Conservation (phyloP, 2,329 filamentous ascomycete species). For the Botryosphaeria agaves region DNA sequence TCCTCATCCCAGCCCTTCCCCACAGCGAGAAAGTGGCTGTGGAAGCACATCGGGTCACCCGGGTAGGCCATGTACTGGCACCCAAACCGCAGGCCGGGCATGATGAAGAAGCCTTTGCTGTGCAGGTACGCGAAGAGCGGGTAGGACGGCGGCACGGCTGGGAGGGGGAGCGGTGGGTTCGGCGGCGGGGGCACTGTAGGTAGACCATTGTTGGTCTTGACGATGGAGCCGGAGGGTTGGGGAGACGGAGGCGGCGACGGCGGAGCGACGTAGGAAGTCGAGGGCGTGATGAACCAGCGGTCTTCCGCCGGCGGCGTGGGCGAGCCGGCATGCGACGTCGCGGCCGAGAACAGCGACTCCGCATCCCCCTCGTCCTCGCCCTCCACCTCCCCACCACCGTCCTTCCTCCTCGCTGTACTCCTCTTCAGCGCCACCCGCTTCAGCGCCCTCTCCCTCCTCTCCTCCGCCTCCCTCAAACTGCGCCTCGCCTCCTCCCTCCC, state of each 20-base stretch:
- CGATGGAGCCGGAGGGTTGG: slow-evolving; percentile 3
- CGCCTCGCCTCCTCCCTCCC: slow-evolving; percentile 31
- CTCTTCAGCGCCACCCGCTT: slow-evolving; percentile 12
- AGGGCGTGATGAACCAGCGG: slow-evolving; percentile 27
- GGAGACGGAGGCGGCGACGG: slow-evolving; percentile 17
- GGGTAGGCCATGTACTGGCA: slow-evolving; percentile 92
- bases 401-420: slow-evolving; percentile 3
- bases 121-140: slow-evolving; percentile 71
- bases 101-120: slow-evolving; percentile 64
- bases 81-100: slow-evolving; percentile 84
- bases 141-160: slow-evolving; percentile 36
- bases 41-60: slow-evolving; percentile 83
- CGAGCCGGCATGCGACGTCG: no score
- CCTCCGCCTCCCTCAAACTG: slow-evolving; percentile 29
- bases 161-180: slow-evolving; percentile 5
- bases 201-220: no score
- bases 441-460: slow-evolving; percentile 30
- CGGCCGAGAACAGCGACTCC: not conserved
- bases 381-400: not conserved
- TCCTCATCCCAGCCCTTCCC: slow-evolving; percentile 76
- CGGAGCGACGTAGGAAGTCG: slow-evolving; percentile 32
- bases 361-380: not conserved
- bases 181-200: slow-evolving; percentile 10
- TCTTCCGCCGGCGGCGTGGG: slow-evolving; percentile 5
- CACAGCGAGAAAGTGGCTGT: slow-evolving; percentile 85